These are phyloP conservation scores for Asterochloris erici DNA, from an alignment of 139 green algal genomes.

Conservation along the genomic window DNA sequence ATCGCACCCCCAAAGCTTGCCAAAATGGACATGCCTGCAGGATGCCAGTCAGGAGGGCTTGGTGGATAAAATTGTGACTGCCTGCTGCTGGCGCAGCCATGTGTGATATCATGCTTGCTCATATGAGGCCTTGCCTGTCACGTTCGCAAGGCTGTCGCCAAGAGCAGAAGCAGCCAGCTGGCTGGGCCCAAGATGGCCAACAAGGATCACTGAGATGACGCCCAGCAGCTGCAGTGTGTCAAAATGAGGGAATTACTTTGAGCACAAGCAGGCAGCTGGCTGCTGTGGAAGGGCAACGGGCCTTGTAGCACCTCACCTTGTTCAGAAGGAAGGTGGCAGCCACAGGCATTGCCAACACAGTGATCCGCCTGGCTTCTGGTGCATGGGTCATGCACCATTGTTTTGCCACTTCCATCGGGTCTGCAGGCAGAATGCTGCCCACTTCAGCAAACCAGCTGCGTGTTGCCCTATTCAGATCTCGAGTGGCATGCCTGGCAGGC, in stretches of 20 bases:
- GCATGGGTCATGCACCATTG: no score
- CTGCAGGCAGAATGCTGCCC: no score
- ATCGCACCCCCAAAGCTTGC: constrained; percentile 53
- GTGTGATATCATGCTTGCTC: not conserved
- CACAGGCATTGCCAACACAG: constrained; percentile 1
- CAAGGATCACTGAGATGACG: constrained; percentile 4
- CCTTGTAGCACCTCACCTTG: constrained; percentile 2
- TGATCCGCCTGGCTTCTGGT: no score
- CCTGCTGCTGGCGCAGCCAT: not conserved
- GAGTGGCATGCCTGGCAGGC: no score
- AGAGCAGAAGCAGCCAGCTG: constrained; percentile 15
- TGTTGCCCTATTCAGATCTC: no score
- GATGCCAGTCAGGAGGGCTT: no score
- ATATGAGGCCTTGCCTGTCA: not conserved
- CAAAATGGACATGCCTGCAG: constrained; percentile 40
- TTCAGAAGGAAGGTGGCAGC: constrained; percentile 7
- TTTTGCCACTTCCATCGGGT: no score
- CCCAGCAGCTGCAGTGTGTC: not conserved
- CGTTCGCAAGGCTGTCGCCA: constrained; percentile 12
- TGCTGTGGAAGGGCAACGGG: no score
- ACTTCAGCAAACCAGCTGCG: no score
- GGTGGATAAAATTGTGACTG: no score
- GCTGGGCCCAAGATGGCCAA: constrained; percentile 6
- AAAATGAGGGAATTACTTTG: no score
- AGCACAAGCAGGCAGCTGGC: no score